Base-by-base conservation (phyloP, 202 grass and related monocot species). In the Dendrocalamus latiflorus region DNA sequence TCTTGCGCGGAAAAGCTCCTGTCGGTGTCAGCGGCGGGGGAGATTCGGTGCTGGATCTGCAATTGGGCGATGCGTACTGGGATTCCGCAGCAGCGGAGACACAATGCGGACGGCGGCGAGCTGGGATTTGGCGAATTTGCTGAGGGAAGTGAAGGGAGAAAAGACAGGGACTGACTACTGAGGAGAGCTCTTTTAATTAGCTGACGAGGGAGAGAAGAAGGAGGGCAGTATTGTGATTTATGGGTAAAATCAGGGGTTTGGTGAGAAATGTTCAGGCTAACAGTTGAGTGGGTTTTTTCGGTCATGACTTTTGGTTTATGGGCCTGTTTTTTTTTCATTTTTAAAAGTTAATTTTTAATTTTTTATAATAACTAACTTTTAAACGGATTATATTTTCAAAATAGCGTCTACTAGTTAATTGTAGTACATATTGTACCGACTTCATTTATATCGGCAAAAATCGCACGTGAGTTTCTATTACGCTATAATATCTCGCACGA, bases 121-220 rank as follows among this genome's bases (percentile, higher is more conserved):
- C 74, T 81, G 59, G 84, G 84, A 83, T 86, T 87, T 70, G 42
- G 72, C 69, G 59, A 68, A 78, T 80, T 79, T 38, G 41, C 15
- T 14, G 48, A 72, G 71, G 71, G 68, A 60, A 68, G 72, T 55
- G 79, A 66, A 81, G 57, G 38, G 12, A 61, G 54, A 62, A 64
- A 51, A 63, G 59, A 82, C 5, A 76, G 65, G 49, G 65, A n/a
- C n/a, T n/a, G n/a, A n/a, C n/a, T n/a, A 77, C 36, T 26, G 71
- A 13, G 48, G 53, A 81, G n/a, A n/a, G n/a, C n/a, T n/a, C n/a
- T n/a, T 91, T 73, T 83, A 73, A 36, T 82, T 80, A 20, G 78
- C 33, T 14, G 70, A 76, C 22, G 53, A 26, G 8, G 55, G n/a
- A n/a, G n/a, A n/a, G 50, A 74, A 78, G 49, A 18, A 8, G 57